Conservation (phyloP, 257 asterid genomes). For the Sherardia arvensis region DNA sequence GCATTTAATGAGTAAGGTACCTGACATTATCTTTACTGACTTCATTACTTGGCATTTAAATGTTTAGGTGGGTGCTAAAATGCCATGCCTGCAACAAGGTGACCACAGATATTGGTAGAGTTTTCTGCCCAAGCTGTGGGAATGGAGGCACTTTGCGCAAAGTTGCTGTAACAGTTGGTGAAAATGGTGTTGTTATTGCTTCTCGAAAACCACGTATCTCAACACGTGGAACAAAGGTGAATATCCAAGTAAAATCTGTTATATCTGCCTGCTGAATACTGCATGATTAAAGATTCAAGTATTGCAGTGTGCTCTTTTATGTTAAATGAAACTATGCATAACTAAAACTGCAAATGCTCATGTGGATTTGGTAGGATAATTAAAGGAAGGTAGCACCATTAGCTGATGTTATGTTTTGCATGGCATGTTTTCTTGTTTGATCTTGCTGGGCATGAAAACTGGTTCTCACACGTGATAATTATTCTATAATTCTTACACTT, state of each 20-base stretch:
- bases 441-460: background rate
- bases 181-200: constrained; percentile 73
- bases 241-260: background rate
- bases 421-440: background rate
- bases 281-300: too few relatives aligned
- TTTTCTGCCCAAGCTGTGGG: constrained; percentile 95
- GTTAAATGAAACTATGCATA: background rate
- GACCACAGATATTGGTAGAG: constrained; percentile 78
- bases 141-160: constrained; percentile 95
- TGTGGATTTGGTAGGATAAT: background rate
- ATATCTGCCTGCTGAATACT: too few relatives aligned
- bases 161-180: constrained; percentile 88
- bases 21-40: background rate
- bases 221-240: constrained; percentile 91
- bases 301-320: background rate
- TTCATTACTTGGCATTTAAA: background rate
- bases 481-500: constrained; percentile 1
- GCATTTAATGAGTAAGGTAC: background rate
- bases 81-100: constrained; percentile 98
- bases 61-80: constrained; percentile 82
- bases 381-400: background rate
- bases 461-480: background rate
- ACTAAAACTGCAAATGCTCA: background rate
- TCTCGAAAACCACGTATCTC: constrained; percentile 74
- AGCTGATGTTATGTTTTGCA: background rate